Conservation (phyloP, 768 basidiomycete species). For the Galerina sulciceps region DNA sequence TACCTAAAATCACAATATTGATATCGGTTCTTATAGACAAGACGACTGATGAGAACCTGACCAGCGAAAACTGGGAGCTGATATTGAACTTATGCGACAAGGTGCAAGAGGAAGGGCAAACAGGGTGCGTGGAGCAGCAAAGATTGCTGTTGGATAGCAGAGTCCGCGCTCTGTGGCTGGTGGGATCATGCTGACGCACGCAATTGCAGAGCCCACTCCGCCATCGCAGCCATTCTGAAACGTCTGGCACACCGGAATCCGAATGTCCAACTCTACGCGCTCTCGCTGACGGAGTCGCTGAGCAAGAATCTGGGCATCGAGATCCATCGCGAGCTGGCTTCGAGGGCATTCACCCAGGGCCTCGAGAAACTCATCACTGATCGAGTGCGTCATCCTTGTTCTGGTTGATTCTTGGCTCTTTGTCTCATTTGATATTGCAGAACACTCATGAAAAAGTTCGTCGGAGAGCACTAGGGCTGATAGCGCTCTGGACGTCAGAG, state of each 20-base stretch:
- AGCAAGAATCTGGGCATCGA: slow-evolving; percentile 88
- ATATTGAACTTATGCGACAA: slow-evolving; percentile 96
- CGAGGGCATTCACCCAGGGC: slow-evolving; percentile 87
- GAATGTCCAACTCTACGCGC: slow-evolving; percentile 94
- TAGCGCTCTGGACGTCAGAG: slow-evolving; percentile 84
- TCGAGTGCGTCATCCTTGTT: slow-evolving; percentile 56
- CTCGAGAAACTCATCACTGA: slow-evolving; percentile 88
- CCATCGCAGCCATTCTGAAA: slow-evolving; percentile 84
- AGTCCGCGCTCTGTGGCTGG: too few species aligned
- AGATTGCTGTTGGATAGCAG: too few species aligned
- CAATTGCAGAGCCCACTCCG: slow-evolving; percentile 77
- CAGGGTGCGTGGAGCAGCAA: slow-evolving; percentile 55
- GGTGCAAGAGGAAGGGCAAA: slow-evolving; percentile 85
- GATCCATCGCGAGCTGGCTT: slow-evolving; percentile 86
- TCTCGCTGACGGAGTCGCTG: slow-evolving; percentile 86
- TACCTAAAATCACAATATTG: slow-evolving; percentile 2
- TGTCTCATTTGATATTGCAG: slow-evolving; percentile 39
- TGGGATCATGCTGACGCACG: too few species aligned
- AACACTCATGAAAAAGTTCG: slow-evolving; percentile 93
- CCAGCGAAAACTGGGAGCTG: slow-evolving; percentile 94
- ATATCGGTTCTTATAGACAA: slow-evolving; percentile 58
- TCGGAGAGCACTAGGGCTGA: slow-evolving; percentile 67
- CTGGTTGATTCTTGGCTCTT: not conserved
- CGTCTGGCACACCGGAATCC: slow-evolving; percentile 93
- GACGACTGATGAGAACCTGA: slow-evolving; percentile 97